Evolutionary conservation across 257 asterid genomes (phyloP).

Genomic region (Fraxinus americana): DNA sequence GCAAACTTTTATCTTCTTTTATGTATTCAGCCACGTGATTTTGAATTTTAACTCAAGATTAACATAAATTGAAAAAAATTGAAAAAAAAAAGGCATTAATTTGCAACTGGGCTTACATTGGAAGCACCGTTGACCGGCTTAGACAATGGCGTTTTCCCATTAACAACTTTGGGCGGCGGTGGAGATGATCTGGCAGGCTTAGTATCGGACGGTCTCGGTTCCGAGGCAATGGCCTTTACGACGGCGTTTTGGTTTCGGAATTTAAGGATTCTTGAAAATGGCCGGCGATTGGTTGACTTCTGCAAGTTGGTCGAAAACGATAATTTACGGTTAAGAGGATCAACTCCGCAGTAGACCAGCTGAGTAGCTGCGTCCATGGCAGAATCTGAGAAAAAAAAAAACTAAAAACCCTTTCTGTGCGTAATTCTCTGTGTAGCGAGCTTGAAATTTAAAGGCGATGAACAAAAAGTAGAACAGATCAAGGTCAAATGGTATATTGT

Average conservation of each 20-base stretch:
- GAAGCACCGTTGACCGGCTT: constrained; percentile 70
- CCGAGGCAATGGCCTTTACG: constrained; percentile 81
- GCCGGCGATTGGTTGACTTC: constrained; percentile 24
- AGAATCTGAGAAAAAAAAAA: constrained; percentile 24
- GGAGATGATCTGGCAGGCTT: constrained; percentile 23
- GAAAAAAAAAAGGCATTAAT: neutral
- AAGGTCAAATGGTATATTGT: neutral
- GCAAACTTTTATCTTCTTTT: neutral
- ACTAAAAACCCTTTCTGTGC: neutral
- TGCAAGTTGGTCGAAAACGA: constrained; percentile 23
- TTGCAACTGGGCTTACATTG: constrained; percentile 44
- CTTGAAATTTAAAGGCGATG: neutral
- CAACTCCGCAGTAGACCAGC: constrained; percentile 75
- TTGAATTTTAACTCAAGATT: constrained; percentile 1
- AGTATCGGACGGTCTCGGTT: constrained; percentile 67
- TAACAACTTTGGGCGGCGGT: constrained; percentile 33
- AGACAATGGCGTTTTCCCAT: constrained; percentile 51
- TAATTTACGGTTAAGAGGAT: constrained; percentile 48
- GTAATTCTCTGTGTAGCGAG: neutral
- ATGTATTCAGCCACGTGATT: neutral
- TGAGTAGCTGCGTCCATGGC: constrained; percentile 92
- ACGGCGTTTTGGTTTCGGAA: constrained; percentile 42
- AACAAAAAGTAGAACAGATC: neutral
- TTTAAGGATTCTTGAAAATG: constrained; percentile 28
- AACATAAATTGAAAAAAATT: neutral